Evolutionary conservation across 169 alveolate genomes (phyloP), one percentile per base, ranked within the genome.

Genomic region (Blepharisma undulans): DNA sequence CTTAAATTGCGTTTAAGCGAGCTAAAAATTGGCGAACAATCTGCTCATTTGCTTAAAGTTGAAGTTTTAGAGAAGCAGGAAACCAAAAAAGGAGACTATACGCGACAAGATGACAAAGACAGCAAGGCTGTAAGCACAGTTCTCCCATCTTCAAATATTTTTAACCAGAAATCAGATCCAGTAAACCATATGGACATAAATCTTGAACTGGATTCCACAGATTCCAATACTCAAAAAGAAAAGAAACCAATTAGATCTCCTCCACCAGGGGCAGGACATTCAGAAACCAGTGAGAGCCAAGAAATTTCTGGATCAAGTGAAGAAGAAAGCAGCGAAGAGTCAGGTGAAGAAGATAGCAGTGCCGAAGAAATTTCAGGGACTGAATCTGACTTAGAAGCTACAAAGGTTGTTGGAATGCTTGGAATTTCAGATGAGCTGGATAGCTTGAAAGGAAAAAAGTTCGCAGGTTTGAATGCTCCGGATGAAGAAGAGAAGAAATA

Each of bases 41-140:
- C 89, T 32, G 74, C 78, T 14, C 22, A 36, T 32, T 33, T 84
- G 16, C 78, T 84, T 12, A 84, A 84, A 61, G 60, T 84, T 7
- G 32, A n/a, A 34, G 34, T 84, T 48, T 12, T 36, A 61, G 77
- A 84, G 21, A 84, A 84, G 21, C 33, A 84, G 36, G 89, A 84
- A 21, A 61, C 27, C 8, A 61, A 36, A 21, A 76, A 60, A 48
- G 77, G 34, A n/a, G 48, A 59, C 78, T 84, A 22, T 30, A 61
- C 34, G 1, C 22, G 48, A 7, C 33, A n/a, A 34, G 74, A 84
- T 0, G 48, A 33, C 29, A 32, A 84, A 29, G 66, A 79, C 66
- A 4, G 27, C 29, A 84, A 84, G 36, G 77, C 89, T 84, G 89
- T 84, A 84, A 84, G 89, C 78, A 36, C 77, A 21, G 36, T 84